These are phyloP conservation scores for Begonia masoniana DNA, from an alignment of 306 rosid genomes.

Conservation along the genomic window DNA sequence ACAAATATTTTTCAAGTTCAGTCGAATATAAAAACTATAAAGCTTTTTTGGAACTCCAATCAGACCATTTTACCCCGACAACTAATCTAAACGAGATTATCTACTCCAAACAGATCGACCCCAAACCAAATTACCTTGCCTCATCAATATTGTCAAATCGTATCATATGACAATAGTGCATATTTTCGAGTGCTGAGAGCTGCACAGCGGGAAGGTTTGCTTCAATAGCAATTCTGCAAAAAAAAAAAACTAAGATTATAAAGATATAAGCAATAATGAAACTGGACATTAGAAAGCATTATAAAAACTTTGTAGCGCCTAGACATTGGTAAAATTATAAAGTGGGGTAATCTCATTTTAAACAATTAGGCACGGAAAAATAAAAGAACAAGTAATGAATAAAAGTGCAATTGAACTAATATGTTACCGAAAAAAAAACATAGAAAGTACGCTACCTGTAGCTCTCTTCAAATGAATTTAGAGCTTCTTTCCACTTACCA, in stretches of 20 bases:
- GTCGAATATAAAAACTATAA: too few species aligned
- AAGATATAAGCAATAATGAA: background rate
- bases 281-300: background rate
- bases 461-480: slow-evolving; percentile 59
- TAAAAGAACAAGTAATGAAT: too few species aligned
- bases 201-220: slow-evolving; percentile 52
- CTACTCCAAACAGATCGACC: background rate
- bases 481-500: slow-evolving; percentile 48
- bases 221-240: slow-evolving; percentile 63
- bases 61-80: too few species aligned
- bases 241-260: background rate
- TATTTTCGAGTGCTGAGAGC: slow-evolving; percentile 76
- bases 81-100: too few species aligned
- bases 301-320: too few species aligned
- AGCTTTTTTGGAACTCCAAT: too few species aligned
- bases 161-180: slow-evolving; percentile 85
- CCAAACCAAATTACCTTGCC: slow-evolving; percentile 46
- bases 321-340: too few species aligned
- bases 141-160: slow-evolving; percentile 65
- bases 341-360: too few species aligned
- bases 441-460: slow-evolving; percentile 37
- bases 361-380: too few species aligned
- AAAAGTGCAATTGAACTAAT: too few species aligned
- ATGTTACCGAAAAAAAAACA: too few species aligned
- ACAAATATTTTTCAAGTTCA: too few species aligned